These are phyloP conservation scores for Barnettozyma wickerhamii DNA, from an alignment of 805 yeast genomes.

Conservation along the genomic window DNA sequence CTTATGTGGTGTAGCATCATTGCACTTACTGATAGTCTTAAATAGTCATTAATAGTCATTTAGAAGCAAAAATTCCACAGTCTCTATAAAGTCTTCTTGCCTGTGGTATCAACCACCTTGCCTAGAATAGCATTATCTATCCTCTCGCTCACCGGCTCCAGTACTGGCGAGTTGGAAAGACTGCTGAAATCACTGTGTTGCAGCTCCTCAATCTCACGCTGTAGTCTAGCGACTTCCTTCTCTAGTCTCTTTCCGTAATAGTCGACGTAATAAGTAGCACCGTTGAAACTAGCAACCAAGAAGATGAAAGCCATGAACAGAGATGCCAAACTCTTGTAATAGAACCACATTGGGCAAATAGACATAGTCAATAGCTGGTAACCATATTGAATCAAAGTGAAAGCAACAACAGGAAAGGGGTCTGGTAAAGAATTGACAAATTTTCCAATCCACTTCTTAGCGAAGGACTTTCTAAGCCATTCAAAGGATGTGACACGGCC, in stretches of 20 bases:
- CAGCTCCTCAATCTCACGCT: conserved; percentile 62
- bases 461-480: conserved; percentile 69
- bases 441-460: conserved; percentile 59
- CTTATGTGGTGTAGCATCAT: too few species aligned
- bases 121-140: not conserved
- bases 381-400: conserved; percentile 78
- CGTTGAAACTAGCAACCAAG: conserved; percentile 78
- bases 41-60: too few species aligned
- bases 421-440: conserved; percentile 81
- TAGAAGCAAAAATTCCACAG: too few species aligned
- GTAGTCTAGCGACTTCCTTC: conserved; percentile 72
- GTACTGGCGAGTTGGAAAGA: conserved; percentile 3
- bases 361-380: conserved; percentile 87
- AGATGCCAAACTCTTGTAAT: conserved; percentile 60
- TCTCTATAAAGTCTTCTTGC: too few species aligned
- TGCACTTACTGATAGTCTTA: too few species aligned
- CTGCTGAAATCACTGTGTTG: conserved; percentile 30
- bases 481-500: conserved; percentile 89
- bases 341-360: conserved; percentile 85
- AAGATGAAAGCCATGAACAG: conserved; percentile 70
- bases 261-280: conserved; percentile 92
- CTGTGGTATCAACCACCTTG: too few species aligned
- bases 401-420: conserved; percentile 82
- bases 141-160: conserved; percentile 2
- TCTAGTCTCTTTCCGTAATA: conserved; percentile 87